Conservation (phyloP, 2,329 filamentous ascomycete species). For the Niveomyces coronatus region DNA sequence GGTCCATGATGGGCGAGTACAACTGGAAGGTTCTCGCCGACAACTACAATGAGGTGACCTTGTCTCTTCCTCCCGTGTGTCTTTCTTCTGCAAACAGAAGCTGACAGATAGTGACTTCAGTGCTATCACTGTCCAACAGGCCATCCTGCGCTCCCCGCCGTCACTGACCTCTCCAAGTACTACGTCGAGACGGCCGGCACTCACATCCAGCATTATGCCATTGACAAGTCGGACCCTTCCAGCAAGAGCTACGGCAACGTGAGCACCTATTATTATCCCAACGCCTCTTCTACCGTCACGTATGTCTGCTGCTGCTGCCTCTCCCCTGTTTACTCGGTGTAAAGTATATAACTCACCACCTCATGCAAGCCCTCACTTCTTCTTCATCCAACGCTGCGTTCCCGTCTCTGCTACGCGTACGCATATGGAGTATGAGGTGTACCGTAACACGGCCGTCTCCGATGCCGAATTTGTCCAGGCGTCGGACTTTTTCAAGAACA, state of each 20-base stretch:
- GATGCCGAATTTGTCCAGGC: constrained; percentile 37
- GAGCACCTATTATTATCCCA: constrained; percentile 30
- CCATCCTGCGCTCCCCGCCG: constrained; percentile 45
- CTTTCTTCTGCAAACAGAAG: not conserved
- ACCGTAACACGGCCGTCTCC: constrained; percentile 34
- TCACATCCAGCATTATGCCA: constrained; percentile 30
- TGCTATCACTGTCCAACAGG: constrained; percentile 45
- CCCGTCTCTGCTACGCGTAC: constrained; percentile 31
- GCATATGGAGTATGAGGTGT: constrained; percentile 41
- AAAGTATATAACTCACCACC: too few species aligned
- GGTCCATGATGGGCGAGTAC: constrained; percentile 24
- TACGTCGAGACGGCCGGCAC: constrained; percentile 36
- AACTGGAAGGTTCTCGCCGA: constrained; percentile 34
- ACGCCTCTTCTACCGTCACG: constrained; percentile 28
- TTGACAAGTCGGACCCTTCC: constrained; percentile 21
- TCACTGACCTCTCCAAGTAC: constrained; percentile 47
- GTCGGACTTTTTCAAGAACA: constrained; percentile 38
- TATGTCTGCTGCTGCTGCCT: constrained; percentile 16
- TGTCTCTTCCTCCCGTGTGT: not conserved
- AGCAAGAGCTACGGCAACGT: constrained; percentile 24
- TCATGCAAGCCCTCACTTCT: constrained; percentile 37
- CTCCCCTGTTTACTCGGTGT: not conserved
- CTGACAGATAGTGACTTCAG: constrained; percentile 3
- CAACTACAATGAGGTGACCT: constrained; percentile 33
- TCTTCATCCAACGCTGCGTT: constrained; percentile 41